Evolutionary conservation across 192 early-diverging fungal species (phyloP), one percentile per base, ranked within the genome.

Genomic region (Gamsiella multidivaricata): DNA sequence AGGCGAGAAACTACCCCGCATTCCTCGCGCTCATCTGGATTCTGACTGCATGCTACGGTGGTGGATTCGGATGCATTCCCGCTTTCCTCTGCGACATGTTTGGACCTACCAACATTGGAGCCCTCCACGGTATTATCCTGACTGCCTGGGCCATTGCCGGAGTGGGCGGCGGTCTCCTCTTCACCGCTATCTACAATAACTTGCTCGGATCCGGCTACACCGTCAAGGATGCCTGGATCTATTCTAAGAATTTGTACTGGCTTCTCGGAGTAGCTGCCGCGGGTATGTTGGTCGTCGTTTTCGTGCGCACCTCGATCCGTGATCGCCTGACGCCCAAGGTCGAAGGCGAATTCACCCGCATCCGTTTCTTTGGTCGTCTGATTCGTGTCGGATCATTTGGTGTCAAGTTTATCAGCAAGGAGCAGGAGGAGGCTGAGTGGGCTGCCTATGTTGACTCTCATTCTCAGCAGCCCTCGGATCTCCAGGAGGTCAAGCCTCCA

Each of bases 11-110:
- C 72, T 91, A 89, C 82, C 75, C 83, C 50, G 82, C 79, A 2
- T 90, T 88, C 71, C 68, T 92, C 39, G 52, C 75, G 11, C 58
- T 83, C 6, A 72, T 89, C 43, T 91, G 89, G 85, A 61, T 81
- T 20, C 84, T 90, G 55, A 89, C 90, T 9, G 76, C 86, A 18
- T 91, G 87, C 81, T 94, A 92, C 59, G 92, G 92, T 56, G 90
- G 87, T 45, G 92, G 92, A 7, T 92, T 92, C 54, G 92, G 91
- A 43, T 84, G 89, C 80, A 90, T 94, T 49, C 92, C 91, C 0
- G 90, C 91, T 10, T 91, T 91, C 79, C 80, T 94, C 5, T 81
- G 91, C 43, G 92, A 94, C 56, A 91, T 91, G 87, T 94, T 91
- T 58, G 90, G 90, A 8, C 83, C 85, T 59, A 85, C 85, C 83